Evolutionary conservation across 164 flowering plant species (phyloP).

Genomic region (Euptelea pleiosperma): DNA sequence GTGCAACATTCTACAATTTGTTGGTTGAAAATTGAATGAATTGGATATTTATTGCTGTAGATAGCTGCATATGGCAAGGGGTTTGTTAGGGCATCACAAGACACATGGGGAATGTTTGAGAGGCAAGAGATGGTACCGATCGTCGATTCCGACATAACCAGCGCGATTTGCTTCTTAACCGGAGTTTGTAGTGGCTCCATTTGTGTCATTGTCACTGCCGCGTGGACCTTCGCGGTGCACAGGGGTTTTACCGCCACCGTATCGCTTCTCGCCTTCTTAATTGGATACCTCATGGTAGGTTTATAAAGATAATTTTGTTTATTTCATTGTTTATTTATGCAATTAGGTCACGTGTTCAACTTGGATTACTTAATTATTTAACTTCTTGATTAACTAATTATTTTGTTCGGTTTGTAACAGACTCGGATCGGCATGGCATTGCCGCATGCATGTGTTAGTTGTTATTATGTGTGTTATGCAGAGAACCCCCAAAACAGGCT

Average conservation of each 20-base stretch:
- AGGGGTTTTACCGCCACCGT: slow-evolving; percentile 61
- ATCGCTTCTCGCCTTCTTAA: slow-evolving; percentile 64
- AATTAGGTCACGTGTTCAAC: too few relatives aligned
- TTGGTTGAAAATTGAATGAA: neutral
- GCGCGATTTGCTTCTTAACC: slow-evolving; percentile 77
- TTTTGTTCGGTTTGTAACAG: slow-evolving; percentile 30
- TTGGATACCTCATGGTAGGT: slow-evolving; percentile 90
- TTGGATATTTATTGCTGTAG: slow-evolving; percentile 23
- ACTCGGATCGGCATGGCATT: slow-evolving; percentile 91
- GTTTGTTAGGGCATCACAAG: slow-evolving; percentile 73
- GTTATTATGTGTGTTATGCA: slow-evolving; percentile 87
- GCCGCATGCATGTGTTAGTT: slow-evolving; percentile 90
- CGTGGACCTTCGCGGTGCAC: slow-evolving; percentile 67
- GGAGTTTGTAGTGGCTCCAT: slow-evolving; percentile 86
- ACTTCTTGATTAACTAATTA: too few relatives aligned
- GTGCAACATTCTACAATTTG: too few relatives aligned
- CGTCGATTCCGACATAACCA: slow-evolving; percentile 84
- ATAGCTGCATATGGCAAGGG: slow-evolving; percentile 87
- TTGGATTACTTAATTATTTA: too few relatives aligned
- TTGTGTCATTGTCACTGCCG: slow-evolving; percentile 64
- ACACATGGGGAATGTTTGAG: slow-evolving; percentile 76
- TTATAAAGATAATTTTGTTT: too few relatives aligned
- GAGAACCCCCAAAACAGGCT: slow-evolving; percentile 61
- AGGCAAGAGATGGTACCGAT: slow-evolving; percentile 52
- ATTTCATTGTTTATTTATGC: too few relatives aligned